These are phyloP conservation scores for Ascochyta rabiei DNA, from an alignment of 2,329 filamentous ascomycete species.

Conservation along the genomic window DNA sequence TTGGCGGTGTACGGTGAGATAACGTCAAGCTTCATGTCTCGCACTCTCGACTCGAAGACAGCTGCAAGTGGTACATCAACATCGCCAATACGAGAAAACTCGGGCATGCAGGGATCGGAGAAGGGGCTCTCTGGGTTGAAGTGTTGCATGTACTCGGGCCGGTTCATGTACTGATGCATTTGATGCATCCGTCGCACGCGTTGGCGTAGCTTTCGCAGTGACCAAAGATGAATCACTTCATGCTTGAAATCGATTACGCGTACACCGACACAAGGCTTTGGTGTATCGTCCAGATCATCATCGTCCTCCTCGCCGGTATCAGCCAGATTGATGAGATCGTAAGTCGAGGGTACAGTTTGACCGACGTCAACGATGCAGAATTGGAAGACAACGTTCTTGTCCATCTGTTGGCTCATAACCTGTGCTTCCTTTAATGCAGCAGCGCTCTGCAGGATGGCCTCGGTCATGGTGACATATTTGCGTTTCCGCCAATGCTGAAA, in stretches of 20 bases:
- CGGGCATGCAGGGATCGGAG: constrained; percentile 85
- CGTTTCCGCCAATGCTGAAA: constrained; percentile 79
- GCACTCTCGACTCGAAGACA: constrained; percentile 92
- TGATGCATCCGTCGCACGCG: constrained; percentile 92
- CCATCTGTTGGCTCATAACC: constrained; percentile 95
- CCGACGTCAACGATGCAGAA: constrained; percentile 90
- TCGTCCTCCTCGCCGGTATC: constrained; percentile 89
- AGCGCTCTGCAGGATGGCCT: constrained; percentile 86
- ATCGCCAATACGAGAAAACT: constrained; percentile 91
- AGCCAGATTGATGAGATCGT: constrained; percentile 94
- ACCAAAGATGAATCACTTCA: constrained; percentile 89
- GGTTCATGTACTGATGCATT: constrained; percentile 94
- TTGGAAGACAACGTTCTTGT: constrained; percentile 91
- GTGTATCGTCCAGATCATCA: constrained; percentile 75
- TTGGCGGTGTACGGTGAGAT: constrained; percentile 91
- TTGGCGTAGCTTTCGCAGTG: constrained; percentile 86
- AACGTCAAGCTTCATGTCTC: constrained; percentile 91
- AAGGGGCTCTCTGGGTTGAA: constrained; percentile 94
- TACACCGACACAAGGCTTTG: constrained; percentile 89
- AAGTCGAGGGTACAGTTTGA: constrained; percentile 88
- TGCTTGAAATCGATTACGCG: constrained; percentile 91
- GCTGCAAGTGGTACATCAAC: constrained; percentile 89
- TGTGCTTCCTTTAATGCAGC: constrained; percentile 92
- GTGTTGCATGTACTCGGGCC: constrained; percentile 92
- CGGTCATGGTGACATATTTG: constrained; percentile 92